These are phyloP conservation scores for Nevesoporus exiguus DNA, from an alignment of 768 basidiomycete genomes.

Conservation along the genomic window DNA sequence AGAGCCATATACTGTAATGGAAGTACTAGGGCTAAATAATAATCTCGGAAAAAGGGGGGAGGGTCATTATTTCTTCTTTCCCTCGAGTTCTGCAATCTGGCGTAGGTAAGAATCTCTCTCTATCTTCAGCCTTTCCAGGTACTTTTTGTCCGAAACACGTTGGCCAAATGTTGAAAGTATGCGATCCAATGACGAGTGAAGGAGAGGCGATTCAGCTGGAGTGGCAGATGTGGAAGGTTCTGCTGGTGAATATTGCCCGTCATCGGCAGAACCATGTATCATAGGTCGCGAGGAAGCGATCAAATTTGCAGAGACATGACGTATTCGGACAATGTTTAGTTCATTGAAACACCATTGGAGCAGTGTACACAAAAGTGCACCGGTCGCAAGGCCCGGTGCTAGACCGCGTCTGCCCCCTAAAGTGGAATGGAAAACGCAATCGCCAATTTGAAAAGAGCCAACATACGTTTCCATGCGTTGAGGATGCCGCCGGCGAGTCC, in stretches of 20 bases:
- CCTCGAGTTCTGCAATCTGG: constrained; percentile 53
- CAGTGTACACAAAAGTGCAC: constrained; percentile 52
- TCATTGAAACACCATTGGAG: constrained; percentile 75
- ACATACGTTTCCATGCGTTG: constrained; percentile 55
- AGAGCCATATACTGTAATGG: constrained; percentile 1
- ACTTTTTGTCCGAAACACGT: constrained; percentile 69
- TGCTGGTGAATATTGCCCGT: background rate
- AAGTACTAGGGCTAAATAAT: background rate
- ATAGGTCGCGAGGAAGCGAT: background rate
- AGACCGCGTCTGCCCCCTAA: constrained; percentile 61
- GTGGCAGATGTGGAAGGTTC: constrained; percentile 13
- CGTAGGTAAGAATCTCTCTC: constrained; percentile 52
- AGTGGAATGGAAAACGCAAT: background rate
- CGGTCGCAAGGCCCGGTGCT: constrained; percentile 57
- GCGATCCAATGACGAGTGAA: constrained; percentile 33
- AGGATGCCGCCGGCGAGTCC: constrained; percentile 60
- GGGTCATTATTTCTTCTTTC: constrained; percentile 34
- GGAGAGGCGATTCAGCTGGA: background rate
- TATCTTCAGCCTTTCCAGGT: constrained; percentile 54
- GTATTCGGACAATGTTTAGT: constrained; percentile 54
- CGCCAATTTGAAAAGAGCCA: background rate
- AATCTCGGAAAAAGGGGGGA: background rate
- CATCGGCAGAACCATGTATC: background rate
- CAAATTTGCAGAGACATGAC: constrained; percentile 43
- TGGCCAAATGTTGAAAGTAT: constrained; percentile 34